phyloP scores from a whole-genome alignment of 1,284 basidiomycete genomes.

The Spongiforma sp. region DNA sequence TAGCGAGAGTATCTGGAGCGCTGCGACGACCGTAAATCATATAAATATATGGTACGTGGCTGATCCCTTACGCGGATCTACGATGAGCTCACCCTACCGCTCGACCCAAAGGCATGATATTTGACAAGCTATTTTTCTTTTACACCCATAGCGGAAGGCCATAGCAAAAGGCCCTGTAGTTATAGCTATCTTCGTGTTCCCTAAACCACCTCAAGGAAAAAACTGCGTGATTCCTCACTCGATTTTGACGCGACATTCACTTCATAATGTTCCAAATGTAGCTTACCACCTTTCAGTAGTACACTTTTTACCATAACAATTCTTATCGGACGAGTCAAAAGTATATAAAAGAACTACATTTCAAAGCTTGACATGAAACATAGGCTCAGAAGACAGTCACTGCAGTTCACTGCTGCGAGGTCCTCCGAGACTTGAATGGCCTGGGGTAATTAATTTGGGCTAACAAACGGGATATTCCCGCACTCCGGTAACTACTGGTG shows the following conservation, averaged over 20 bases:
- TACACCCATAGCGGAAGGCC: background rate
- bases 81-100: constrained; percentile 5
- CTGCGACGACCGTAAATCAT: constrained; percentile 80
- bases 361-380: constrained; percentile 41
- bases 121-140: background rate
- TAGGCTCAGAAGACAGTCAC: constrained; percentile 29
- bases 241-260: too few relatives aligned
- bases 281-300: too few relatives aligned
- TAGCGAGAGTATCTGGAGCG: constrained; percentile 85
- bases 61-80: background rate
- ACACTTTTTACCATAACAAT: too few relatives aligned
- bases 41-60: constrained; percentile 70
- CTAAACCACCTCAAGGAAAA: too few relatives aligned
- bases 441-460: constrained; percentile 43
- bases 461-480: constrained; percentile 36
- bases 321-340: background rate
- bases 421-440: constrained; percentile 34
- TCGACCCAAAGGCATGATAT: constrained; percentile 29
- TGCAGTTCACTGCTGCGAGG: constrained; percentile 4
- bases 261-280: too few relatives aligned
- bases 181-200: background rate
- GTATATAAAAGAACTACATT: constrained; percentile 25
- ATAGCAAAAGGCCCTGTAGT: constrained; percentile 3
- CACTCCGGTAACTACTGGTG: constrained; percentile 27
- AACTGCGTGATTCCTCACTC: too few relatives aligned